Evolutionary conservation across 1,284 basidiomycete genomes (phyloP), one percentile per base, ranked within the genome.

Genomic region (Athelia sp.): DNA sequence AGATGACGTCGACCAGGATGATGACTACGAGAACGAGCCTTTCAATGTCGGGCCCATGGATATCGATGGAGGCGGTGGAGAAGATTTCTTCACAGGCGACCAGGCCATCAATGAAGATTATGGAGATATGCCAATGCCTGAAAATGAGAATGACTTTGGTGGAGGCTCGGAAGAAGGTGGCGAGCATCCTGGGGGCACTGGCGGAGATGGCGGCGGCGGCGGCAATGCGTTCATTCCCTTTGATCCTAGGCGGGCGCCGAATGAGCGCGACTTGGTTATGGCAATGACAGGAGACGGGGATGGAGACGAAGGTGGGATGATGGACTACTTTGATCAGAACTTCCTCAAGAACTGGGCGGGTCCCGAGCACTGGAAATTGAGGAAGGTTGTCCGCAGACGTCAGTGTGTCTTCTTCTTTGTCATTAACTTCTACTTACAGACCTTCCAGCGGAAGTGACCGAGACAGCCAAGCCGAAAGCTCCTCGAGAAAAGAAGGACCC

Each of bases 331-430:
- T 65, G 95, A 99, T 66, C 81, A 87, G 58, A 84, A 81, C 34
- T 80, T 93, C 62, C 76, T 87, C 62, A 97, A 93, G 76, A 96
- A 94, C 59, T 99, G 96, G 96, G 96, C 97, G 3, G 96, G 97
- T 3, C 96, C 96, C 10, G 93, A 98, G 65, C 97, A 99, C 66
- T 99, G 96, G 96, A 98, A 97, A 66, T 68, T 98, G 58, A 73
- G 87, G 50, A 88, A 84, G 61, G 75, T 83, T 24, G 75, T 92
- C 43, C 78, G 85, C 49, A 82, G 81, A 72, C 78, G 91, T 29
- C 26, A 29, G 26, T 93, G 56, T 67, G 81, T 68, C 18, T 32
- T 43, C 48, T 42, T 32, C 42, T 50, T 45, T 31, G 40, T 31
- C 51, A 50, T 48, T 29, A 4, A 46, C 6, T 49, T 31, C 45